These are phyloP conservation scores for Alternaria postmessia DNA, from an alignment of 2,329 filamentous ascomycete species.

Conservation along the genomic window DNA sequence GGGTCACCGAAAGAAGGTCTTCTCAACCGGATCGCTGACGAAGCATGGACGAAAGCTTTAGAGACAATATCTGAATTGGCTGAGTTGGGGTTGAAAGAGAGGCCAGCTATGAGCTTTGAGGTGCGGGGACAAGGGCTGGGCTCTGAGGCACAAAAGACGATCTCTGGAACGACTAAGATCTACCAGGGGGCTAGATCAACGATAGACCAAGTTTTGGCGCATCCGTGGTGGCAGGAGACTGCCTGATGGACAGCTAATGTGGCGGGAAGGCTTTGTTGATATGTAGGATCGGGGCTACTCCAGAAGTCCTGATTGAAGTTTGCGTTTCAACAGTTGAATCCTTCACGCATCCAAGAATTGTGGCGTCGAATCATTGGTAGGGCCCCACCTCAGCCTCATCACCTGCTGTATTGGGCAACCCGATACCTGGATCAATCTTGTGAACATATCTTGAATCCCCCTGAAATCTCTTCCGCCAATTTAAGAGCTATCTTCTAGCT, in stretches of 20 bases:
- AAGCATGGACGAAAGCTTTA: slow-evolving; percentile 39
- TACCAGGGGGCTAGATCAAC: slow-evolving; percentile 45
- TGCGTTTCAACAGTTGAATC: too few relatives aligned
- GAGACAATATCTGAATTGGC: slow-evolving; percentile 33
- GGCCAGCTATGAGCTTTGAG: slow-evolving; percentile 41
- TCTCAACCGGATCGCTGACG: slow-evolving; percentile 37
- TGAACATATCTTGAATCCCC: too few relatives aligned
- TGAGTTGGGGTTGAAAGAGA: slow-evolving; percentile 36
- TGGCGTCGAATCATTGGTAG: too few relatives aligned
- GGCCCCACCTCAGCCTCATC: too few relatives aligned
- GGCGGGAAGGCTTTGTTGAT: slow-evolving; percentile 9
- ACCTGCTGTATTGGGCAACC: too few relatives aligned
- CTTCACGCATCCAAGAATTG: too few relatives aligned
- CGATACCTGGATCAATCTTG: too few relatives aligned
- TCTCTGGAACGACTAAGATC: slow-evolving; percentile 46
- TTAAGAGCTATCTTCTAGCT: too few relatives aligned
- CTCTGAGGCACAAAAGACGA: slow-evolving; percentile 39
- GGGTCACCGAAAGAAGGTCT: slow-evolving; percentile 43
- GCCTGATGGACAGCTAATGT: slow-evolving; percentile 3
- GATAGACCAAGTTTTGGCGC: slow-evolving; percentile 46
- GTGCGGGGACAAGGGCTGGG: slow-evolving; percentile 40
- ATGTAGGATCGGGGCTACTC: too few relatives aligned
- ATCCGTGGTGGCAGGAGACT: slow-evolving; percentile 42
- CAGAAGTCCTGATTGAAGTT: too few relatives aligned
- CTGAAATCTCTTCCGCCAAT: too few relatives aligned